Percentiles rank a stretch among this genome's conserved stretches.
These are phyloP conservation scores for Boletus pseudopeckii DNA, from an alignment of 768 basidiomycete species.

Conservation along the genomic window DNA sequence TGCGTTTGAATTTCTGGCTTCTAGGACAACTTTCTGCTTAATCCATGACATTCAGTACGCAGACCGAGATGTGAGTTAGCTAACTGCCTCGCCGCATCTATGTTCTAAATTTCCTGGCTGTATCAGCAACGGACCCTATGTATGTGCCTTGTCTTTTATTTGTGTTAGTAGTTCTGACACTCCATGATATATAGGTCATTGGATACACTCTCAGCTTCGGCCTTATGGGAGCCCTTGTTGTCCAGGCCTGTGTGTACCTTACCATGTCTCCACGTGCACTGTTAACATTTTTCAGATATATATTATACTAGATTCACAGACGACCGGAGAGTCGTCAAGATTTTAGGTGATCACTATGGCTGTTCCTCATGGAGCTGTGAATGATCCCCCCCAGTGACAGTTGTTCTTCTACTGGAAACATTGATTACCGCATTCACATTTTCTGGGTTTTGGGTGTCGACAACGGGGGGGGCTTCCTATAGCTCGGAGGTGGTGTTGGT, in stretches of 20 bases:
- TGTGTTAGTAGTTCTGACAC: no score
- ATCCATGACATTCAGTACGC: no score
- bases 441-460: slow-evolving; percentile 9
- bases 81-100: no score
- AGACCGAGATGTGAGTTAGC: no score
- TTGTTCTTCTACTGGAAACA: slow-evolving; percentile 10
- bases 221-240: slow-evolving; percentile 9
- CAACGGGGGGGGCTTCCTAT: no score
- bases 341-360: background rate
- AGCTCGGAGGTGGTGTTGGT: no score
- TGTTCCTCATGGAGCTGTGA: background rate
- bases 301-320: slow-evolving; percentile 19
- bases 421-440: slow-evolving; percentile 8
- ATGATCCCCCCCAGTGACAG: slow-evolving; percentile 2
- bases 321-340: slow-evolving; percentile 13
- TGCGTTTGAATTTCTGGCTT: background rate
- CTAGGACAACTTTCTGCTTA: background rate
- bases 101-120: no score
- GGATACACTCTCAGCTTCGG: no score
- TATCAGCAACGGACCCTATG: no score
- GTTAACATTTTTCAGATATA: slow-evolving; percentile 5
- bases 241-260: slow-evolving; percentile 8
- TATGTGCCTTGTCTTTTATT: no score
- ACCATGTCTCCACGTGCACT: no score
- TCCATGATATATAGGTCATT: no score